Evolutionary conservation across 1,284 basidiomycete genomes (phyloP), one percentile per base, ranked within the genome.

Genomic region (Cryptococcus deneoformans): DNA sequence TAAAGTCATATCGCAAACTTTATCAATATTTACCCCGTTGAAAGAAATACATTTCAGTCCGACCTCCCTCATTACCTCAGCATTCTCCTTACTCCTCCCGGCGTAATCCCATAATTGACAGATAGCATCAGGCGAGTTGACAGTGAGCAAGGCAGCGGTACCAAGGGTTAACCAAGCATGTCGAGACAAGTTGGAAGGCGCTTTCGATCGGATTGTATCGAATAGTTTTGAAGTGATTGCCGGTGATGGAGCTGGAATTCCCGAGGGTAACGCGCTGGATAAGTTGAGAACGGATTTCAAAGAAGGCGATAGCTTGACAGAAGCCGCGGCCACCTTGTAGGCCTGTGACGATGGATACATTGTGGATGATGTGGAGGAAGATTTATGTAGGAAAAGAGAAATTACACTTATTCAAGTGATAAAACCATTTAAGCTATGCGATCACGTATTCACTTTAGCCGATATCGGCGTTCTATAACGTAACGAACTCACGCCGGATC

Each of bases 31-130:
- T 54, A 95, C 91, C 44, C 93, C 93, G 62, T 91, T 86, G 76
- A 96, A 93, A 64, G 93, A 90, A 71, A 88, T 87, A 68, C 90
- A 93, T 80, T 99, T 98, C 73, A 99, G 76, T 5, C 92, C 92
- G 8, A 89, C 86, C 80, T 99, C 95, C 52, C 95, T 85, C 85
- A 98, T 93, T 66, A 93, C 54, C 63, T 65, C 65, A 9, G 72
- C 73, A 14, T 57, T 63, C 36, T 50, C 57, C 57, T 50, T 43
- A 20, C 55, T 57, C 50, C 46, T 53, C 38, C 60, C 53, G 0
- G 72, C 72, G 54, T 68, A 75, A 48, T 71, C 66, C 56, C 60
- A 77, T 42, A 77, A 58, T 29, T 62, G 64, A 47, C 69, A 68
- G 9, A 77, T 20, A 9, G 71, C 61, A 11, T 68, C 67, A 8